Evolutionary conservation across 2,329 filamentous ascomycete species (phyloP).

Genomic region (Fusarium austroafricanum): DNA sequence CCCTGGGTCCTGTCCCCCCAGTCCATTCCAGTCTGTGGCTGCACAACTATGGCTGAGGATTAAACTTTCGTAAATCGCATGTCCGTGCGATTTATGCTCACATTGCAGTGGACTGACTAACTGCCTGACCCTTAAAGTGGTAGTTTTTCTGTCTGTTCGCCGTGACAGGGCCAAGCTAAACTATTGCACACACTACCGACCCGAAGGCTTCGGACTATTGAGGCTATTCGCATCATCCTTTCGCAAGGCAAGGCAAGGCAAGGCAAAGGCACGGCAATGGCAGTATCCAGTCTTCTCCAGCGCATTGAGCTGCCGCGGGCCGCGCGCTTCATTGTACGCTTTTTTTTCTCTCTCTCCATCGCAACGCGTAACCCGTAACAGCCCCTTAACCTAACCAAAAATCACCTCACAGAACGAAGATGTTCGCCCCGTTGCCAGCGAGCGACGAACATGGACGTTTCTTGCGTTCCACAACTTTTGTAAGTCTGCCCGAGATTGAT

Average conservation of each 20-base stretch:
- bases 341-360: not conserved
- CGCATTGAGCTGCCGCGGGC: slow-evolving; percentile 48
- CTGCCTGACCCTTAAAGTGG: not conserved
- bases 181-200: slow-evolving; percentile 16
- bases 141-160: not conserved
- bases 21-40: not conserved
- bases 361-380: slow-evolving; percentile 1
- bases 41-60: slow-evolving; percentile 2
- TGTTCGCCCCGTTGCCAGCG: slow-evolving; percentile 59
- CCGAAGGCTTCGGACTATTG: slow-evolving; percentile 11
- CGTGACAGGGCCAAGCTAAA: not conserved
- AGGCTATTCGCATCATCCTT: slow-evolving; percentile 15
- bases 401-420: slow-evolving; percentile 57
- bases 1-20: too few relatives aligned
- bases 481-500: slow-evolving; percentile 36
- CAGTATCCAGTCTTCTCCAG: slow-evolving; percentile 40
- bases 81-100: not conserved
- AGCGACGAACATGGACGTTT: slow-evolving; percentile 57
- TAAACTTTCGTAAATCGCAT: slow-evolving; percentile 1
- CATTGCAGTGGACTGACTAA: too few relatives aligned
- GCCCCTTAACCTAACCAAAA: not conserved
- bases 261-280: slow-evolving; percentile 29
- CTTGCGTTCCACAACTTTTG: slow-evolving; percentile 59
- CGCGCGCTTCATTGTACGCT: slow-evolving; percentile 50
- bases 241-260: too few relatives aligned